Base-by-base conservation (phyloP, 2,329 filamentous ascomycete species). In the Colletotrichum sp. region DNA sequence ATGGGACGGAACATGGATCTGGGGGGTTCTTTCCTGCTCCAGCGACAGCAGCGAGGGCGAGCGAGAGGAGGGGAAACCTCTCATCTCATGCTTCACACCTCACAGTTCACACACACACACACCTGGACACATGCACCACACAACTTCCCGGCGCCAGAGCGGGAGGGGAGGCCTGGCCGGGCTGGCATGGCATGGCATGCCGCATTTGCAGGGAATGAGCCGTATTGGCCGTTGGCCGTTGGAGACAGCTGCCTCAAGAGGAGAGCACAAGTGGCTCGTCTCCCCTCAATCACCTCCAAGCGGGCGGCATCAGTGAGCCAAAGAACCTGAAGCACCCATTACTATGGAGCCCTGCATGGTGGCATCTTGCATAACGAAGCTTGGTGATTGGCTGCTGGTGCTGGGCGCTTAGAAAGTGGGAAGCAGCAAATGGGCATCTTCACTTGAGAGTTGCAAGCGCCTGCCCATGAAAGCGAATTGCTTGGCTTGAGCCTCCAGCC, bases 361-460 rank as follows among this genome's bases (percentile, higher is more conserved):
- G 70, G 75, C 64, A 75, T 72, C 63, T 71, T 60, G 76, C 71
- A 66, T 70, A 55, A 67, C 60, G 67, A 60, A 76, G 77, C 74
- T 74, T 55, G n/a, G 66, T 78, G 76, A 78, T 78, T 78, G 77
- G 77, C 55, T 68, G 64, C 8, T 7, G 26, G 39, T 61, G 61
- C 26, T 71, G 77, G 77, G 77, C 77, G 77, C 77, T 78, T 78
- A 78, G 59, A 68, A 59, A 63, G 26, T 66, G 74, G 64, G 67
- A 55, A 63, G 52, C 63, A 76, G 68, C 68, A 70, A 70, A 74
- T 70, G 57, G 52, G 74, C 73, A 72, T 76, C 75, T 68, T 75
- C 72, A 72, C 63, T 34, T 68, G 21, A 28, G 26, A 71, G 55
- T 52, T 72, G 72, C 68, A 77, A 77, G 75, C 75, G 75, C 72